Base-by-base conservation (phyloP, 495 filamentous ascomycete species). In the Trichocladium antarcticum region DNA sequence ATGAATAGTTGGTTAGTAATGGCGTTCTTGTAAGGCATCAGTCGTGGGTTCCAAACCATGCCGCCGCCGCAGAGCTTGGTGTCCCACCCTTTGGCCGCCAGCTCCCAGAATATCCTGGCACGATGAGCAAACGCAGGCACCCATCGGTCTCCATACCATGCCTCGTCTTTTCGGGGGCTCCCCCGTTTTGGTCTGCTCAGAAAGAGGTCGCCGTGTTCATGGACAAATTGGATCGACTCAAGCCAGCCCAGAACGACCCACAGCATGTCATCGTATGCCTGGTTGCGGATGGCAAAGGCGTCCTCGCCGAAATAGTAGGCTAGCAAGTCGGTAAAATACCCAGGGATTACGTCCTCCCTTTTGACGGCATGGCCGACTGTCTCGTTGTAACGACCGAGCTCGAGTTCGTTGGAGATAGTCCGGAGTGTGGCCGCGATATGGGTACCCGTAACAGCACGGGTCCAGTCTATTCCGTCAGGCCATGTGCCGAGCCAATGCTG, bases 161-260 rank as follows among this genome's bases (percentile, higher is more conserved):
- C 54, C 29, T 65, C 37, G 45, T 37, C 17, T 14, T 24, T 6
- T 5, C 16, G 24, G 11, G 3, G 15, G 16, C 6, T 21, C 4
- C n/a, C 24, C 24, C 12, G 6, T 8, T 35, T 20, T 1, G 0
- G 3, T 0, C n/a, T 6, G n/a, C 22, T 22, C 28, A 42, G 40
- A 19, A 46, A 14, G 5, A 46, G 11, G 27, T 57, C 46, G 45
- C 51, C 64, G 56, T 88, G 83, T 31, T 74, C 56, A 29, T 81
- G 62, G 38, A 89, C 77, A 59, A 92, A 86, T 55, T 87, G 80
- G 57, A 87, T 79, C 40, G 75, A 77, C 60, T 93, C 85, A 50
- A 96, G 73, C 90, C 90, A 97, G 45, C 83, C 85, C 37, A 97
- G 71, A 1, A 95, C 90, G 10, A 97, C 88, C 92, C 92, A 98